Conservation (phyloP, 2,329 filamentous ascomycete genomes). For the Aspergillus proliferans region DNA sequence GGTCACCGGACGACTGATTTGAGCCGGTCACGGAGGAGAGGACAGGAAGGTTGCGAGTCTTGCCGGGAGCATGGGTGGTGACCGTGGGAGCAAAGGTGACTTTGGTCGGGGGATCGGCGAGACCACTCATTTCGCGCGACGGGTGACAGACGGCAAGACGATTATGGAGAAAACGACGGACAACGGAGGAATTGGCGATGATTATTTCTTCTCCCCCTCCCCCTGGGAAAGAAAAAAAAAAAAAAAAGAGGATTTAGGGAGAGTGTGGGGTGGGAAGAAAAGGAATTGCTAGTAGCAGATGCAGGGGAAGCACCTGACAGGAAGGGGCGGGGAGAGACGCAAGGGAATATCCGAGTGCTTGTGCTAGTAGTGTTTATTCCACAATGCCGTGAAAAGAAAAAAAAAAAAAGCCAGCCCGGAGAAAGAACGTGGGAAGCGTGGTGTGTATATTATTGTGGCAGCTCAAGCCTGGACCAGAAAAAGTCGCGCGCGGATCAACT, state of each 20-base stretch:
- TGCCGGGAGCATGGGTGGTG: constrained; percentile 32
- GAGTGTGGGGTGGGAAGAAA: too few species aligned
- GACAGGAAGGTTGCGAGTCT: constrained; percentile 48
- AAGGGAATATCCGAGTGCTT: background rate
- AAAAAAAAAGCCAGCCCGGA: constrained; percentile 11
- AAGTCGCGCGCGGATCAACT: constrained; percentile 20
- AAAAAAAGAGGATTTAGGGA: too few species aligned
- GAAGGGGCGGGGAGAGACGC: background rate
- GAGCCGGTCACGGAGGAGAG: constrained; percentile 42
- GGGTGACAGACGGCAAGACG: background rate
- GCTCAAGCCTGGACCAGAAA: background rate
- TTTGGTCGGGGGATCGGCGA: constrained; percentile 37
- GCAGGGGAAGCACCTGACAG: background rate
- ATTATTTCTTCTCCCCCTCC: too few species aligned
- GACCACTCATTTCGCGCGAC: constrained; percentile 32
- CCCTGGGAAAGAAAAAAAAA: too few species aligned
- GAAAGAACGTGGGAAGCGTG: constrained; percentile 20
- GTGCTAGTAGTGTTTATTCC: background rate
- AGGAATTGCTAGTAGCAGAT: too few species aligned
- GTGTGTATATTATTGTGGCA: background rate
- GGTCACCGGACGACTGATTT: constrained; percentile 41
- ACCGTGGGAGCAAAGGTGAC: constrained; percentile 38
- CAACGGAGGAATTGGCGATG: background rate
- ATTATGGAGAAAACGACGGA: background rate
- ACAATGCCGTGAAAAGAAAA: background rate